A percentile compares a stretch with the other conserved stretches of the same genome.
Evolutionary conservation across 768 basidiomycete species (phyloP).

Genomic region (Mycena galericulata): DNA sequence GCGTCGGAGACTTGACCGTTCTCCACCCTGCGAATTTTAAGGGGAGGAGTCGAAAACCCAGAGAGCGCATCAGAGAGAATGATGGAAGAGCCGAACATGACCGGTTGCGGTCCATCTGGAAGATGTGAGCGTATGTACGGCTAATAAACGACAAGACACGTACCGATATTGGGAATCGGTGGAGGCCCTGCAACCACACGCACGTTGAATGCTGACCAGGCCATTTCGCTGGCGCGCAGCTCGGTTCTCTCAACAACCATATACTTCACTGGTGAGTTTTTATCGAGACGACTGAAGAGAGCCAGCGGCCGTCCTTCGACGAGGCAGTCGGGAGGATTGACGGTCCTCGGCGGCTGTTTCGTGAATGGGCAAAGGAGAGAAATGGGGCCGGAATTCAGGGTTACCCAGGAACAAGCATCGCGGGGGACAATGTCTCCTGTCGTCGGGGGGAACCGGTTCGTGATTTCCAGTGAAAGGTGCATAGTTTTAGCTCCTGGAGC

Average conservation of each 20-base stretch:
- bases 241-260: conserved; percentile 91
- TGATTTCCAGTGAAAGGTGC: conserved; percentile 85
- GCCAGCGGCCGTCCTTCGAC: conserved; percentile 90
- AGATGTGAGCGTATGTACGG: conserved; percentile 50
- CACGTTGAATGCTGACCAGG: conserved; percentile 96
- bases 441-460: conserved; percentile 71
- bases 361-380: conserved; percentile 97
- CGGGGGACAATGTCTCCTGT: conserved; percentile 59
- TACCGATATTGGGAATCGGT: conserved; percentile 76
- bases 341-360: conserved; percentile 96
- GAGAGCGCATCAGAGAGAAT: conserved; percentile 86
- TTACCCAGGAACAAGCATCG: conserved; percentile 85
- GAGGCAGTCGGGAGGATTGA: conserved; percentile 91
- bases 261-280: conserved; percentile 96
- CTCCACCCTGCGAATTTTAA: conserved; percentile 93
- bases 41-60: conserved; percentile 86
- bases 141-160: conserved; percentile 66
- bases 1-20: conserved; percentile 88
- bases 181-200: conserved; percentile 85
- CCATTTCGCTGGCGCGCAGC: conserved; percentile 88
- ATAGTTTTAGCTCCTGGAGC: conserved; percentile 91
- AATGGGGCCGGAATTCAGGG: conserved; percentile 92
- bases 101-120: conserved; percentile 79
- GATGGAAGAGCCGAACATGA: conserved; percentile 93
- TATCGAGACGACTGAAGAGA: conserved; percentile 96